Percentiles rank a stretch among this genome's conserved stretches.
Evolutionary conservation across 23 red algal species (phyloP).

Genomic region (Pyropia yezoensis): DNA sequence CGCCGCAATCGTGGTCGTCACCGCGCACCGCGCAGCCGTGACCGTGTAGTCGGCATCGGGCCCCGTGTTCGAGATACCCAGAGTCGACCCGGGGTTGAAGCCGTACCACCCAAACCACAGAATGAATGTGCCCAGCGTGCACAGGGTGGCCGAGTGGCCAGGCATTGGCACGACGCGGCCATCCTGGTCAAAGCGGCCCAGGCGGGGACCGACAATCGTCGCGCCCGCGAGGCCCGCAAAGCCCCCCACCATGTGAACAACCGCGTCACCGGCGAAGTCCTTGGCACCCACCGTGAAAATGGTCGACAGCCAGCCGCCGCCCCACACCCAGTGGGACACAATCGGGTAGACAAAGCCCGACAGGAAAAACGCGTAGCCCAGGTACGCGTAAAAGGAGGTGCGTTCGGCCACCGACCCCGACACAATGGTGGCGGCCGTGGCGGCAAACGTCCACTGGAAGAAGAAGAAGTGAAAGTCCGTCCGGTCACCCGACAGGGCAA

Average conservation of each 20-base stretch:
- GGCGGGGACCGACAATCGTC: constrained; percentile 44
- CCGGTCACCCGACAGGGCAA: constrained; percentile 48
- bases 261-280: constrained; percentile 49
- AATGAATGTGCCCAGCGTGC: constrained; percentile 27
- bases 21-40: constrained; percentile 12
- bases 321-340: constrained; percentile 91
- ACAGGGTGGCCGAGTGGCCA: constrained; percentile 41
- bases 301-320: constrained; percentile 37
- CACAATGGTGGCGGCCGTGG: constrained; percentile 94
- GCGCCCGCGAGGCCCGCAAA: constrained; percentile 24
- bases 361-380: constrained; percentile 76
- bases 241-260: constrained; percentile 48
- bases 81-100: constrained; percentile 61
- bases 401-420: constrained; percentile 78
- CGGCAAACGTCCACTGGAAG: constrained; percentile 87
- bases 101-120: constrained; percentile 82
- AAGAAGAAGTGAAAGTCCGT: constrained; percentile 44
- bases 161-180: constrained; percentile 40
- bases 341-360: constrained; percentile 86
- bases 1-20: constrained; percentile 20
- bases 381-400: constrained; percentile 73
- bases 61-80: constrained; percentile 11
- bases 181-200: constrained; percentile 51
- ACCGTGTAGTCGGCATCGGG: neutral
- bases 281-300: constrained; percentile 3